phyloP scores from a whole-genome alignment of 495 filamentous ascomycete species.

The Margaritispora aquatica region DNA sequence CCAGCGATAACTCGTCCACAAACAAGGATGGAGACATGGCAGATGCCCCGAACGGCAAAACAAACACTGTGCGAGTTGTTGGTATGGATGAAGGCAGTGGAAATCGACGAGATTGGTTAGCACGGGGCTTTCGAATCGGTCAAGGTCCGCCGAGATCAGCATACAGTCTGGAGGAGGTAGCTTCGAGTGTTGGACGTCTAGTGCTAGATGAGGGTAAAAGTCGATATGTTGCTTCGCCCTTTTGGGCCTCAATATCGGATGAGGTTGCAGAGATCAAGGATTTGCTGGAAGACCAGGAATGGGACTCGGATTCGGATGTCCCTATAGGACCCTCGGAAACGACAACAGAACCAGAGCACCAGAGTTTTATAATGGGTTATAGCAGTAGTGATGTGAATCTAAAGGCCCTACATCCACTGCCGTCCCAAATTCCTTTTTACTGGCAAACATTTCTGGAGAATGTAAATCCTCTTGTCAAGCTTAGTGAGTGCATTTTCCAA shows the following conservation, averaged over 20 bases:
- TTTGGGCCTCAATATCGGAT: slow-evolving; percentile 84
- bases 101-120: slow-evolving; percentile 22
- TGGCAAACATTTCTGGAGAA: slow-evolving; percentile 67
- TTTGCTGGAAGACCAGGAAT: slow-evolving; percentile 32
- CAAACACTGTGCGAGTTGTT: slow-evolving; percentile 10
- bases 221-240: slow-evolving; percentile 81
- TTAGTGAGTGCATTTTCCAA: no score
- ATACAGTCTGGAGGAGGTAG: slow-evolving; percentile 31
- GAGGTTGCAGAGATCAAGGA: slow-evolving; percentile 52
- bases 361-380: slow-evolving; percentile 65
- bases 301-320: slow-evolving; percentile 50
- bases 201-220: slow-evolving; percentile 77
- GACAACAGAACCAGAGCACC: slow-evolving; percentile 49
- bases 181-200: slow-evolving; percentile 69
- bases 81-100: slow-evolving; percentile 23
- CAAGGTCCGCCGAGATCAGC: slow-evolving; percentile 24
- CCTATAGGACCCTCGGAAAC: slow-evolving; percentile 28
- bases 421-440: slow-evolving; percentile 56
- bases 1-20: slow-evolving; percentile 23
- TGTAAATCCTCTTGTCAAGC: slow-evolving; percentile 64
- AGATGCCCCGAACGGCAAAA: slow-evolving; percentile 12
- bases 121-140: slow-evolving; percentile 15
- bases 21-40: slow-evolving; percentile 22
- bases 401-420: slow-evolving; percentile 43
- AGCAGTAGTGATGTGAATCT: slow-evolving; percentile 48